Conservation (phyloP, 176 grass and related monocot genomes). For the Bolboschoenus planiculmis region DNA sequence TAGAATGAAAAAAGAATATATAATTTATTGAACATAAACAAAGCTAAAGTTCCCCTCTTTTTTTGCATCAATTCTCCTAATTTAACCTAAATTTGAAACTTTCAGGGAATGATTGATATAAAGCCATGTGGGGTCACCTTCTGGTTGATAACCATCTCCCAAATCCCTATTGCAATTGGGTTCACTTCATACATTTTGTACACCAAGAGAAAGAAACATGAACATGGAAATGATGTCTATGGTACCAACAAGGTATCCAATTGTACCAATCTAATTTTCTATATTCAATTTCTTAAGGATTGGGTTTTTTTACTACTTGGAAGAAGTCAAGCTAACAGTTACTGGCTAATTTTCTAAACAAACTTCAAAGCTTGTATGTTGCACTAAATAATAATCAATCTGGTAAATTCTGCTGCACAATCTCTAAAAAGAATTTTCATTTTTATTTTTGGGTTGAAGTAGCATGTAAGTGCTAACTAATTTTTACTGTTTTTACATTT, state of each 20-base stretch:
- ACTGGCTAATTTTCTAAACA: background rate
- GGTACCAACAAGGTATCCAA: conserved; percentile 32
- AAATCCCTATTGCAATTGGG: conserved; percentile 58
- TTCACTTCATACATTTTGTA: conserved; percentile 61
- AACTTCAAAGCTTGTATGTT: background rate
- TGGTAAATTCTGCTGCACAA: background rate
- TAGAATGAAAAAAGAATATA: background rate
- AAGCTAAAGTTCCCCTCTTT: background rate
- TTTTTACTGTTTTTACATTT: background rate
- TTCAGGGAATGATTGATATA: conserved; percentile 50
- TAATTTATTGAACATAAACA: background rate
- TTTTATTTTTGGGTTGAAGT: background rate
- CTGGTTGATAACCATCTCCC: conserved; percentile 51
- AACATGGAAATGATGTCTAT: background rate
- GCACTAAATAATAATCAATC: background rate
- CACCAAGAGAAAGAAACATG: conserved; percentile 33
- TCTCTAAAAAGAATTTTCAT: background rate
- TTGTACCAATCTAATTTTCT: background rate
- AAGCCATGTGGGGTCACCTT: conserved; percentile 59
- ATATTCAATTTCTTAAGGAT: background rate
- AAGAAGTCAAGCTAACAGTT: background rate
- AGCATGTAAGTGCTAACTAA: background rate
- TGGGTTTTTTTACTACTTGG: background rate
- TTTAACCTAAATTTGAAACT: background rate
- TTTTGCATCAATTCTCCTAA: background rate